Evolutionary conservation across 495 filamentous ascomycete genomes (phyloP).

Genomic region (Daldinia caldariorum): DNA sequence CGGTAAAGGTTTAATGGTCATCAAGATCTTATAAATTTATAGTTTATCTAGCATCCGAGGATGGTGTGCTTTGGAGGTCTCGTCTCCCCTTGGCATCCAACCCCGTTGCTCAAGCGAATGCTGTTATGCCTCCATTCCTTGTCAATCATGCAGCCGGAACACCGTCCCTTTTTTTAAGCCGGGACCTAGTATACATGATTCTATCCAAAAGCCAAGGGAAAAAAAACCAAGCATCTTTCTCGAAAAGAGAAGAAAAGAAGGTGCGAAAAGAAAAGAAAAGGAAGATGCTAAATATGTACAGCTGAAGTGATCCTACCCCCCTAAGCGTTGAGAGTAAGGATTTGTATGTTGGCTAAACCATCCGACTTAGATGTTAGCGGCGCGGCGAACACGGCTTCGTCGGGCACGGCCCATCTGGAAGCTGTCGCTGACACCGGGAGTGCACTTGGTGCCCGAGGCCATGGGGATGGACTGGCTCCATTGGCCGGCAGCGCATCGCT

Average conservation of each 20-base stretch:
- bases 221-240: background rate
- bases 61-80: conserved; percentile 6
- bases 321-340: background rate
- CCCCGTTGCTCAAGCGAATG: conserved; percentile 10
- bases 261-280: conserved; percentile 7
- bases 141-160: conserved; percentile 5
- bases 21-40: conserved; percentile 11
- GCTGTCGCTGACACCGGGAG: conserved; percentile 57
- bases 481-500: conserved; percentile 70
- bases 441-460: conserved; percentile 69
- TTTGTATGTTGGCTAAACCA: background rate
- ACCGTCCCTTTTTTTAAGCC: conserved; percentile 1
- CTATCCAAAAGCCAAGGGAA: background rate
- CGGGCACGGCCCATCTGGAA: conserved; percentile 50
- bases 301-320: conserved; percentile 8
- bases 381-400: conserved; percentile 31
- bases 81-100: conserved; percentile 7
- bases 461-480: conserved; percentile 66
- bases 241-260: background rate
- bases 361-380: background rate
- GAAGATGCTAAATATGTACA: conserved; percentile 20
- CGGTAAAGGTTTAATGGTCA: conserved; percentile 2
- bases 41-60: conserved; percentile 2
- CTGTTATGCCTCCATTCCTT: conserved; percentile 1
- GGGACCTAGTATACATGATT: conserved; percentile 14